These are phyloP conservation scores for Guadua angustifolia DNA, from an alignment of 176 grass and related monocot genomes.

Conservation along the genomic window DNA sequence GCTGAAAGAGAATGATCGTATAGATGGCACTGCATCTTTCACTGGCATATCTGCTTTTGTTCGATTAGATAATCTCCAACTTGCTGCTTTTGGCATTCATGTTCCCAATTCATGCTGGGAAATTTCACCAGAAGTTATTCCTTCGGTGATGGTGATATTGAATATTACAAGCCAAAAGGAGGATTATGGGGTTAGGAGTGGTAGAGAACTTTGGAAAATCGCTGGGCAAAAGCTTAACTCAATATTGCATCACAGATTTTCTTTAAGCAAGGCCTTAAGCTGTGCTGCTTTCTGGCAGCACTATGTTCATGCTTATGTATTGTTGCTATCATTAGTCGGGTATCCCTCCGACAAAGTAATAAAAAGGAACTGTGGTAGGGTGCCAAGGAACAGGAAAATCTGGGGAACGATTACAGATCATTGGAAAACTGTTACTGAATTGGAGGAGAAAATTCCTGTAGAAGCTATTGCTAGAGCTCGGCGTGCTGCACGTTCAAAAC, in stretches of 20 bases:
- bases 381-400: constrained; percentile 56
- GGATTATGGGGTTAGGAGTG: constrained; percentile 53
- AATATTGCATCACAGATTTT: constrained; percentile 38
- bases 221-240: constrained; percentile 51
- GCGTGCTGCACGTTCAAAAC: constrained; percentile 59
- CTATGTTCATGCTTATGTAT: constrained; percentile 70
- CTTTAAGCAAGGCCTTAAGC: constrained; percentile 55
- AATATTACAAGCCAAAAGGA: constrained; percentile 60
- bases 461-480: constrained; percentile 77
- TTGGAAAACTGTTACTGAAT: constrained; percentile 55
- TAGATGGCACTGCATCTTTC: constrained; percentile 58
- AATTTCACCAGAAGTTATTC: constrained; percentile 56
- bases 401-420: constrained; percentile 52
- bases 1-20: constrained; percentile 63
- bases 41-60: constrained; percentile 50
- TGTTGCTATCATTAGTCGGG: constrained; percentile 64
- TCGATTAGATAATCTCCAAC: constrained; percentile 60
- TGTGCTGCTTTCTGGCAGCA: constrained; percentile 59
- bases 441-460: constrained; percentile 74
- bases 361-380: constrained; percentile 42
- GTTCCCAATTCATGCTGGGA: constrained; percentile 41
- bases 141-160: constrained; percentile 64
- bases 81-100: constrained; percentile 60
- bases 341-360: constrained; percentile 62
- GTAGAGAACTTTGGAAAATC: constrained; percentile 69